Evolutionary conservation across 1,284 basidiomycete species (phyloP), one percentile per base, ranked within the genome.

Genomic region (Microstroma glucosiphilum): DNA sequence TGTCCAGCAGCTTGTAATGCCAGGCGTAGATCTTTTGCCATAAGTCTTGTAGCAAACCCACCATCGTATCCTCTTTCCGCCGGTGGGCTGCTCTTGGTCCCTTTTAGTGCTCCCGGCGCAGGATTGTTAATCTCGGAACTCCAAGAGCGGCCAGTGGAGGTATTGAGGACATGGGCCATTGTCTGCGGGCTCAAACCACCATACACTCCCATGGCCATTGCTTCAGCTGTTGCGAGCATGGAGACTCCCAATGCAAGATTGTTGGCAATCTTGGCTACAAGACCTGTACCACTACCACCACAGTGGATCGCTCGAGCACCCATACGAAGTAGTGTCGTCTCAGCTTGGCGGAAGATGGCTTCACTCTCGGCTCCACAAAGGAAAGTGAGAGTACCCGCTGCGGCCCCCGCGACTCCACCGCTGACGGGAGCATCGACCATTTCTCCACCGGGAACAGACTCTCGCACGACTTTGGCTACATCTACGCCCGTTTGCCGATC

Each of bases 361-460:
- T 84, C 79, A 1, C 85, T 82, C 6, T 90, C 89, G n/a, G 73
- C 69, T 8, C 91, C 91, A 26, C 92, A 89, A 61, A 94, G 87
- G 83, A 94, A 94, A 19, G 89, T 87, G n/a, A 94, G 83, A 0
- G 89, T 90, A 0, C 62, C 74, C 0, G 72, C 88, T 74, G 88
- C 87, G 9, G 92, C 92, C 23, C 91, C 91, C 17, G 88, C 82
- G 7, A 91, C 89, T 86, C 91, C 92, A 62, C 91, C 91, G 41
- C 89, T 91, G 0, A 94, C 91, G 15, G 91, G 92, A 1, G 91
- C 90, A 79, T 94, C 91, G 54, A 93, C 84, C 86, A 93, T 91
- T 46, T 75, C 71, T n/a, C 67, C 73, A 8, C 54, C 59, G 0
- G 51, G 37, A 23, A 9, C 17, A 26, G 13, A 30, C 81, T 82